phyloP scores from a whole-genome alignment of 2,329 filamentous ascomycete genomes.

The Pseudogymnoascus sp. region DNA sequence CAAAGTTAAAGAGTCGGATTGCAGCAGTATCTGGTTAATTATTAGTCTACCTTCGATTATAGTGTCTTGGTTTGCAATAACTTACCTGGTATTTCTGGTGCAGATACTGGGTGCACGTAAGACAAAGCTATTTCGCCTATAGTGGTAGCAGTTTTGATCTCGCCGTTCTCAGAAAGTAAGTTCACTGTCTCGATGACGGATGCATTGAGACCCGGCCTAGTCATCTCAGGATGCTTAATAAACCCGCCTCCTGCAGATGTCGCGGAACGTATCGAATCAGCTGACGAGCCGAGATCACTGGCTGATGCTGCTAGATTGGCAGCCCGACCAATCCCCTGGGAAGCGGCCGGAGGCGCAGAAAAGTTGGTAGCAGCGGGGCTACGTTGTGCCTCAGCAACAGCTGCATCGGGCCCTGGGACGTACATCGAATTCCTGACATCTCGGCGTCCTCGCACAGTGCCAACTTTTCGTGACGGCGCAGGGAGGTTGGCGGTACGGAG shows the following conservation, averaged over 20 bases:
- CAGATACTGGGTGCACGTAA: slow-evolving; percentile 34
- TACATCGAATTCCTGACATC: slow-evolving; percentile 91
- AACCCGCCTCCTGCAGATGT: slow-evolving; percentile 61
- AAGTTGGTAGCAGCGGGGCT: slow-evolving; percentile 12
- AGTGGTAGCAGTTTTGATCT: slow-evolving; percentile 62
- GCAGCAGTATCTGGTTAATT: slow-evolving; percentile 44
- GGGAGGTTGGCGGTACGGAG: slow-evolving; percentile 51
- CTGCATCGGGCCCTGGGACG: slow-evolving; percentile 42
- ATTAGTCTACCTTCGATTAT: slow-evolving; percentile 16
- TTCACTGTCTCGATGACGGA: slow-evolving; percentile 91
- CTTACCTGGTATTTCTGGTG: slow-evolving; percentile 37
- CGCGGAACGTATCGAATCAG: slow-evolving; percentile 69
- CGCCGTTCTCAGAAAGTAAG: slow-evolving; percentile 68
- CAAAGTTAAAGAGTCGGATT: slow-evolving; percentile 81
- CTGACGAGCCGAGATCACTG: slow-evolving; percentile 18
- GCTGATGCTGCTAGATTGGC: slow-evolving; percentile 1
- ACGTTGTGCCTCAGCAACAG: background rate
- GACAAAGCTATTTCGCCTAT: slow-evolving; percentile 84
- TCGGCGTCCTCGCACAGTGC: slow-evolving; percentile 77
- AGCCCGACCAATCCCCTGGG: background rate
- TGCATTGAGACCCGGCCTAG: slow-evolving; percentile 69
- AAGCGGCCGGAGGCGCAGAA: slow-evolving; percentile 21
- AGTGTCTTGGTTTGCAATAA: slow-evolving; percentile 13
- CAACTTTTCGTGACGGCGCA: slow-evolving; percentile 58
- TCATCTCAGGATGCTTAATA: slow-evolving; percentile 74